Evolutionary conservation across 495 filamentous ascomycete species (phyloP), one percentile per base, ranked within the genome.

Genomic region (Lepraria neglecta): DNA sequence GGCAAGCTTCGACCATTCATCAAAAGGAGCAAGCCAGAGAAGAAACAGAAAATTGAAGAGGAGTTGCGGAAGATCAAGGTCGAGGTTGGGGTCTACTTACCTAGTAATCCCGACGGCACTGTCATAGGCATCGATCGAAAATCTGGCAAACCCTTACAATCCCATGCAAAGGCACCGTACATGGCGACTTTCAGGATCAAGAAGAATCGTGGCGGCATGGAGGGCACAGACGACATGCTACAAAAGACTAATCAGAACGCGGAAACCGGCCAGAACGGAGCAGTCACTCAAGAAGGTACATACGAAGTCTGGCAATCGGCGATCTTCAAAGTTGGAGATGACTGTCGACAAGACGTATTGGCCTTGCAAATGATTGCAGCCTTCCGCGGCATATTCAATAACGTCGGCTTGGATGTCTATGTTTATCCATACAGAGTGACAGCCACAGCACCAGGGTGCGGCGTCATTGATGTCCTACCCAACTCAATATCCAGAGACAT

Each of bases 241-340:
- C 58, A 62, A 48, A 60, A 68, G 12, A 68, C 72, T 2, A 68
- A 75, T 17, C 46, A 65, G 30, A 69, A 72, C 19, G 66, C 68
- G 55, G 73, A 81, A 60, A 88, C 31, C 38, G 53, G 48, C 24
- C 42, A 55, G 21, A 47, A 59, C 21, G 56, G 38, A 40, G 46
- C 47, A 45, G 64, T 65, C 21, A 51, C 60, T 10, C 50, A 56
- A 30, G 61, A 71, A 53, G 69, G 56, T 50, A 77, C 88, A 0
- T 85, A 91, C 58, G 95, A 97, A 73, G 87, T 95, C 15, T 97
- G 94, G 95, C 94, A 97, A 73, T 95, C 92, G 3, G 95, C 95
- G 17, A 99, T 99, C 70, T 99, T 99, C 84, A 99, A 99, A 73
- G 95, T 99, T 59, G 95, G 95, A 21, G 95, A 99, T 70, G 95